Base-by-base conservation (phyloP, 345 rosid species). In the Gynandropsis gynandra region DNA sequence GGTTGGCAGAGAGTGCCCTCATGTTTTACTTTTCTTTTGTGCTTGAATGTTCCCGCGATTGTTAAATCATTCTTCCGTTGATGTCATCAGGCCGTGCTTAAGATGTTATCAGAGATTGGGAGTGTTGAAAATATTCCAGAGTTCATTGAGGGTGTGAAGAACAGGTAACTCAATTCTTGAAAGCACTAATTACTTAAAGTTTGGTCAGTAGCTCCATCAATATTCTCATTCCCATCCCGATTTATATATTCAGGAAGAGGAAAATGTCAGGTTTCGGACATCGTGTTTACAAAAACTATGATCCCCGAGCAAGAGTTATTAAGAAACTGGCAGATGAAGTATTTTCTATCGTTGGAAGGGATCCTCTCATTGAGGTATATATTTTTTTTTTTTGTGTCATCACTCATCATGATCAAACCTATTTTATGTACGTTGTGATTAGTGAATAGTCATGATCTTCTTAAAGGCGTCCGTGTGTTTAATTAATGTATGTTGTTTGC, bases 261-360 rank as follows among this genome's bases (percentile, higher is more conserved):
- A 92, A 92, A 76, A 85, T 92, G 98, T 92, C 95, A 15, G 98
- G 98, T 57, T 92, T 92, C 72, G 97, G 98, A 24, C 97, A 92
- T 64, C 95, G 97, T 47, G 95, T 92, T 4, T 92, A 92, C 82
- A 92, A 87, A 72, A 92, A 83, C 83, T 92, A 92, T 50, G 97
- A 87, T 61, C 98, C 98, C 7, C 74, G 97, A 57, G 98, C 98
- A 42, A 92, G 81, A 71, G 94, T 87, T 75, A 88, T 92, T 14
- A 85, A 64, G 67, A 87, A 81, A 41, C 72, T 92, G 31, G 94
- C 98, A 10, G 98, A 87, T 67, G 95, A 92, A 77, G 98, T 92
- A 18, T 87, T 87, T 61, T 74, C 88, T 50, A 92, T 92, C 67
- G 97, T 92, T 40, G 98, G 98, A 24, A 74, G 87, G 29, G 98